Evolutionary conservation across 2,329 filamentous ascomycete genomes (phyloP).

Genomic region (Colletotrichum theobromicola): DNA sequence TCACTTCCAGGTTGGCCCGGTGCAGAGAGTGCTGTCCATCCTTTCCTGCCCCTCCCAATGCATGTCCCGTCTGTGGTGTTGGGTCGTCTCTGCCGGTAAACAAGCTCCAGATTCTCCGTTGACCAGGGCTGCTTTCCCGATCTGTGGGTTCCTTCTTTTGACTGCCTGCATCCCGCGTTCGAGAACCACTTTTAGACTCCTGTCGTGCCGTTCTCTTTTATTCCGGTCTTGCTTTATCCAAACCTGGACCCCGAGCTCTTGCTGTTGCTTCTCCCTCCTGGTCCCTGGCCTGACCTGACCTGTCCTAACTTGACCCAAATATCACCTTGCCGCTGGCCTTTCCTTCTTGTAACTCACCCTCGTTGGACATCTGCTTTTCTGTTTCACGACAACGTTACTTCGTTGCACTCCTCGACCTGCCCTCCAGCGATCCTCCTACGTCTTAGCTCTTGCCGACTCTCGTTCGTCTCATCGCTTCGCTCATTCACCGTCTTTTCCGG

Average conservation of each 20-base stretch:
- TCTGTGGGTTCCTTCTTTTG: background rate
- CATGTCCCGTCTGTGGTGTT: background rate
- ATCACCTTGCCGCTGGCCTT: background rate
- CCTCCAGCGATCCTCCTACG: background rate
- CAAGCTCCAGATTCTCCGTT: background rate
- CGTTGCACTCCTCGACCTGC: background rate
- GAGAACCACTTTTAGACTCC: background rate
- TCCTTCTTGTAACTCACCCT: background rate
- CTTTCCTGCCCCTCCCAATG: background rate
- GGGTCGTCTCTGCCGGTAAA: background rate
- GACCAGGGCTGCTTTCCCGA: background rate
- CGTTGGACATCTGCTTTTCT: background rate
- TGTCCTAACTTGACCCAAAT: background rate
- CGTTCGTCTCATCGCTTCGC: background rate
- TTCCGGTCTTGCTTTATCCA: background rate
- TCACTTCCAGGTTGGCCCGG: background rate
- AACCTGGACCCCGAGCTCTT: background rate
- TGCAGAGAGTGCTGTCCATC: background rate
- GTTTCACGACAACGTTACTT: slow-evolving; percentile 2
- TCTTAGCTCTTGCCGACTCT: background rate
- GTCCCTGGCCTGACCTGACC: background rate
- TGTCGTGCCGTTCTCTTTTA: background rate
- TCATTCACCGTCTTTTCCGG: slow-evolving; percentile 8
- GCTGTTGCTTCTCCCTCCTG: background rate
- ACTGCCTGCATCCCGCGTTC: background rate